Conservation (phyloP, 352 stramenopile species). For the Globisporangium lucens region DNA sequence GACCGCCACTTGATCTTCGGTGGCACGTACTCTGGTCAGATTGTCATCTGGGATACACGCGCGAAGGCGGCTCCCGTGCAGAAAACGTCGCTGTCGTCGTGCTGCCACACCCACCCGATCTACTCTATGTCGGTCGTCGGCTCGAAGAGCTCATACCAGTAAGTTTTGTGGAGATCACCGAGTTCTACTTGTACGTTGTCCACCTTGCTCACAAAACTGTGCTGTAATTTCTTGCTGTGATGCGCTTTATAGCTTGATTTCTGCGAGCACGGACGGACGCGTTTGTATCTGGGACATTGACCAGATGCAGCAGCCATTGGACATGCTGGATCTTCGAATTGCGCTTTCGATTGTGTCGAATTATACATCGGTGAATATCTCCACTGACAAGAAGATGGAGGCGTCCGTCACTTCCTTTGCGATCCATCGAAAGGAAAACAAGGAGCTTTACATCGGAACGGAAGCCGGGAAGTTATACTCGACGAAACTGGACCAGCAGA, state of each 20-base stretch:
- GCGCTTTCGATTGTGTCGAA: conserved; percentile 75
- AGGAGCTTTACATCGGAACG: conserved; percentile 82
- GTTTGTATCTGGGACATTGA: conserved; percentile 86
- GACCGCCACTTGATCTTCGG: conserved; percentile 84
- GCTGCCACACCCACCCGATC: conserved; percentile 85
- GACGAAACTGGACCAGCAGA: conserved; percentile 72
- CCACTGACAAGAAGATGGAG: conserved; percentile 84
- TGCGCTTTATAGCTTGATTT: conserved; percentile 58
- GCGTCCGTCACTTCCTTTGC: conserved; percentile 80
- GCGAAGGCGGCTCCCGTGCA: conserved; percentile 79
- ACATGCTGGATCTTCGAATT: conserved; percentile 83
- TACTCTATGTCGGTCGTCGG: conserved; percentile 84
- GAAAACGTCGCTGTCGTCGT: conserved; percentile 78
- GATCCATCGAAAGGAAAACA: conserved; percentile 77
- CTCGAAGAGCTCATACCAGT: conserved; percentile 81
- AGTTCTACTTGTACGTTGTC: conserved; percentile 1
- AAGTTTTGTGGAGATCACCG: conserved; percentile 18
- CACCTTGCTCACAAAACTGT: conserved; percentile 2
- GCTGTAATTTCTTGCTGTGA: not conserved
- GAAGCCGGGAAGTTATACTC: conserved; percentile 79
- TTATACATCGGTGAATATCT: conserved; percentile 57
- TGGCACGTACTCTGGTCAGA: conserved; percentile 83
- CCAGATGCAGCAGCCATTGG: conserved; percentile 76
- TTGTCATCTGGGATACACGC: conserved; percentile 86
- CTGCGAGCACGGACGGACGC: conserved; percentile 81